Evolutionary conservation across 441 rosid species (phyloP), one percentile per base, ranked within the genome.

Genomic region (Gossypium gossypioides): DNA sequence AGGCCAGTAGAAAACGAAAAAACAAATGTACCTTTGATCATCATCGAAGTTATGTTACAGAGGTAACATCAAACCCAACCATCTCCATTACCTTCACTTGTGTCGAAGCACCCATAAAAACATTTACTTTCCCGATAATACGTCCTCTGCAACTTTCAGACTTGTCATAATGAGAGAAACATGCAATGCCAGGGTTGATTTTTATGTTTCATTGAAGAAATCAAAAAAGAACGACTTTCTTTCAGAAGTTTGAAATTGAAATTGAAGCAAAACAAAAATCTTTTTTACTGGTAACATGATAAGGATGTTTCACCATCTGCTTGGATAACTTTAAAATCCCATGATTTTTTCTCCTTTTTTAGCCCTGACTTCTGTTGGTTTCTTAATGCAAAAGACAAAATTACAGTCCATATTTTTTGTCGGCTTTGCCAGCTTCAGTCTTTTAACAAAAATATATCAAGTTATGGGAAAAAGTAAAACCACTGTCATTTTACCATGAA

Each of bases 91-190:
- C 44, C 58, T 67, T n/a, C 8, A 48, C 57, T 51, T 0, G 15
- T n/a, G 22, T 67, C 24, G 51, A 66, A 21, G 22, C 70, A 48
- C 19, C 69, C 51, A 40, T 46, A 42, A 46, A 42, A 46, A 9
- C 40, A 46, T 6, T 66, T 66, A n/a, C 24, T 37, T 15, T n/a
- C 9, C 4, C 5, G 46, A 9, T 27, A 44, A 29, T 58, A 15
- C 16, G 34, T 67, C 46, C 7, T 51, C 72, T 68, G 72, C 60
- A 68, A 16, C 15, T 68, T 19, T 68, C 60, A 68, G 72, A 51
- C 72, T 51, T 51, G 59, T 69, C 72, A 69, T 55, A 18, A 21
- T 18, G 13, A 6, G 6, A 13, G 2, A 34, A 54, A 34, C 48
- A 69, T 32, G 61, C 3, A 16, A 32, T 18, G 60, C 18, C 18